Conservation (phyloP, 306 rosid species). For the Inga laurina region DNA sequence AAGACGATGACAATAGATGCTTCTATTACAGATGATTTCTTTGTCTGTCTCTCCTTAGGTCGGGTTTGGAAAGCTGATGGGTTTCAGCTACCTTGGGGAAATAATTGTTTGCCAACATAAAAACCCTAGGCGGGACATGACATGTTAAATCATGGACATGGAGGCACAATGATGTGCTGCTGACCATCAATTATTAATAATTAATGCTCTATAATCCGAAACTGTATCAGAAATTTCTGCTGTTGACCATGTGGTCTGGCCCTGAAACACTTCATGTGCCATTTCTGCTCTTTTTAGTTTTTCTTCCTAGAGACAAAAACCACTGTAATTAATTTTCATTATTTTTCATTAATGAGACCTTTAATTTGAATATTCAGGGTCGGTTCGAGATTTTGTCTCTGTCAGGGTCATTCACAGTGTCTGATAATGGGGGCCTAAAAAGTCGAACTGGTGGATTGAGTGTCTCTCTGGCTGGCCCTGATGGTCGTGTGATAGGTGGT, state of each 20-base stretch:
- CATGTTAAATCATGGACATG: slow-evolving; percentile 3
- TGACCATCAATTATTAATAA: not conserved
- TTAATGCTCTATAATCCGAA: not conserved
- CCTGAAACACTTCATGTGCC: slow-evolving; percentile 20
- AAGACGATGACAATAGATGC: slow-evolving; percentile 2
- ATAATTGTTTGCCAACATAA: slow-evolving; percentile 9
- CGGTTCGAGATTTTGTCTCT: slow-evolving; percentile 78
- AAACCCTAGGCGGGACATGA: slow-evolving; percentile 3
- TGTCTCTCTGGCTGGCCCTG: slow-evolving; percentile 82
- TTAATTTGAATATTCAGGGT: slow-evolving; percentile 53
- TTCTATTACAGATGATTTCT: slow-evolving; percentile 17
- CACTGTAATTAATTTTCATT: not conserved
- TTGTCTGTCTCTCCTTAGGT: not conserved
- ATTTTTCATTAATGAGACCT: slow-evolving; percentile 24
- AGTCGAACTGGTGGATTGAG: slow-evolving; percentile 68
- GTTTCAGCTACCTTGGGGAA: slow-evolving; percentile 7
- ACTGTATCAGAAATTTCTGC: slow-evolving; percentile 10
- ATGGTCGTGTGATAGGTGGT: slow-evolving; percentile 82
- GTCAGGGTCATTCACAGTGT: slow-evolving; percentile 66
- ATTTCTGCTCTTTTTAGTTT: slow-evolving; percentile 10
- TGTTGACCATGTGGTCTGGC: slow-evolving; percentile 1
- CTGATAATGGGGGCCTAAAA: slow-evolving; percentile 43
- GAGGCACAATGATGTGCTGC: slow-evolving; percentile 7
- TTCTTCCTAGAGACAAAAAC: not conserved
- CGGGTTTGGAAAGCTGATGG: not conserved